Conservation (phyloP, 768 basidiomycete species). For the Amanita muscaria region DNA sequence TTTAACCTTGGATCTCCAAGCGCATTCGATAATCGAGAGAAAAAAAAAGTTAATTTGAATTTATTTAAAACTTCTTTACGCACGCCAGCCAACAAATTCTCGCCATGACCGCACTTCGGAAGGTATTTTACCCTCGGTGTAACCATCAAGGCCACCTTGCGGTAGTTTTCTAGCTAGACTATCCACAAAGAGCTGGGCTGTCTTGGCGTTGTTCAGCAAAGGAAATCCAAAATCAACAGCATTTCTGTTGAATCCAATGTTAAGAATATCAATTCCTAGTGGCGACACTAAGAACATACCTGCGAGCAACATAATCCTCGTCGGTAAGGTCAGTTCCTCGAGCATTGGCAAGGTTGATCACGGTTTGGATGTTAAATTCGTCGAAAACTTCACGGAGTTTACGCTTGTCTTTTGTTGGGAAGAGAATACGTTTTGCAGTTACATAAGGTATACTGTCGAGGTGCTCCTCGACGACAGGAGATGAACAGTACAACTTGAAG, state of each 20-base stretch:
- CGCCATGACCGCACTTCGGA: conserved; percentile 89
- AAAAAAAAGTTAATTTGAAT: neutral
- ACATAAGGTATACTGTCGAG: conserved; percentile 75
- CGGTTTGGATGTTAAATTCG: conserved; percentile 89
- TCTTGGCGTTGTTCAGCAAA: conserved; percentile 82
- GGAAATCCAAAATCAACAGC: conserved; percentile 95
- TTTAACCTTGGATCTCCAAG: neutral
- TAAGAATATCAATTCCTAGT: conserved; percentile 5
- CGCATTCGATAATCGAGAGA: neutral
- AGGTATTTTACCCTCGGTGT: conserved; percentile 83
- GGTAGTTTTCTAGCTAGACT: conserved; percentile 79
- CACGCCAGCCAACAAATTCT: conserved; percentile 74
- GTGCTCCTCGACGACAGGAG: conserved; percentile 67
- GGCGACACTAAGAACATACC: conserved; percentile 34
- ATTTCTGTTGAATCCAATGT: conserved; percentile 41
- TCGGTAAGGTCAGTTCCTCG: conserved; percentile 73
- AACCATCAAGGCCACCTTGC: conserved; percentile 65
- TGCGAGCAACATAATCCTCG: conserved; percentile 94
- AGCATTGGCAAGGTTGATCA: conserved; percentile 83
- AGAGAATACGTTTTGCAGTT: conserved; percentile 80
- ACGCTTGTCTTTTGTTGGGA: conserved; percentile 95
- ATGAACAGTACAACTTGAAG: conserved; percentile 93
- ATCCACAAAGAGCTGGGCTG: conserved; percentile 87
- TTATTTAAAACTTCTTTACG: conserved; percentile 25
- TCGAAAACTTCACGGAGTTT: conserved; percentile 90